phyloP scores from a whole-genome alignment of 768 basidiomycete species.

The Mrakia hoshinonis region DNA sequence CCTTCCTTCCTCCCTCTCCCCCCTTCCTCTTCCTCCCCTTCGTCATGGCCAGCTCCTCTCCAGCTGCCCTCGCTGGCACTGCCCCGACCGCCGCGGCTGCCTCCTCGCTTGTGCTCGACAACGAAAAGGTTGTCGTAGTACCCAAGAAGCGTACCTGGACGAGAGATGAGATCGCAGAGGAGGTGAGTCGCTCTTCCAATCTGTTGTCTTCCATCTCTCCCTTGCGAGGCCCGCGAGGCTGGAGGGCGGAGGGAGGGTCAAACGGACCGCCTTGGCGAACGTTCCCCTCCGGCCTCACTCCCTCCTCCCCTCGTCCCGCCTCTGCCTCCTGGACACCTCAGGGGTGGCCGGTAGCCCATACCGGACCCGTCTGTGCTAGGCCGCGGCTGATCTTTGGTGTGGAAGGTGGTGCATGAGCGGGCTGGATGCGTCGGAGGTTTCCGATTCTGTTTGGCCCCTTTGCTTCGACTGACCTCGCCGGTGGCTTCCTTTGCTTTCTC shows the following conservation, averaged over 20 bases:
- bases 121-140: not conserved
- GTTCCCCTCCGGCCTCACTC: not conserved
- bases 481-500: not conserved
- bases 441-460: conserved; percentile 1
- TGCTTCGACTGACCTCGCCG: too few relatives aligned
- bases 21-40: not conserved
- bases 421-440: not conserved
- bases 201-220: not conserved
- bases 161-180: conserved; percentile 13
- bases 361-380: not conserved
- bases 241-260: not conserved
- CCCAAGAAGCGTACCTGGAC: conserved; percentile 6
- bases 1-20: not conserved
- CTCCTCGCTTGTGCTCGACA: not conserved
- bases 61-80: not conserved
- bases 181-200: not conserved
- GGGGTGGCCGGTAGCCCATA: too few relatives aligned
- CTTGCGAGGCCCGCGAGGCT: not conserved
- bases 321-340: not conserved
- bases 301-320: not conserved
- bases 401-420: not conserved
- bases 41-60: not conserved
- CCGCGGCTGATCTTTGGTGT: too few relatives aligned
- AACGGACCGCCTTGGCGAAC: not conserved
- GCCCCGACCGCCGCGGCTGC: conserved; percentile 3